Conservation (phyloP, 2,329 filamentous ascomycete genomes). For the Neonectria magnoliae region DNA sequence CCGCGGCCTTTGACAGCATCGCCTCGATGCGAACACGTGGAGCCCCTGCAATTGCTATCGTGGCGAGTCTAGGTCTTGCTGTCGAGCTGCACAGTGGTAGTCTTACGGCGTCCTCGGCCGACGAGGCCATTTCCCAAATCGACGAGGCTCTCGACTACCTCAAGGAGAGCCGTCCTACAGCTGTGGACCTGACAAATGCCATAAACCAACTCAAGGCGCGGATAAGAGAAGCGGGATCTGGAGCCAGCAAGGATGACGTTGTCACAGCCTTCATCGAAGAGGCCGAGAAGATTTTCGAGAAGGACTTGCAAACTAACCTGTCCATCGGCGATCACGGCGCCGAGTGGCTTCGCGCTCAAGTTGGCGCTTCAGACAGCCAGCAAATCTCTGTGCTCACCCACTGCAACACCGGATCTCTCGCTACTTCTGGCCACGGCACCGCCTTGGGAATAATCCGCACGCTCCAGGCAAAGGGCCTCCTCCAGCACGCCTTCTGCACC, state of each 20-base stretch:
- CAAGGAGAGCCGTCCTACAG: slow-evolving; percentile 88
- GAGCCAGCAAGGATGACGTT: slow-evolving; percentile 61
- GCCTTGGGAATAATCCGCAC: slow-evolving; percentile 93
- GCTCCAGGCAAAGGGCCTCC: slow-evolving; percentile 70
- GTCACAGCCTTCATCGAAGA: slow-evolving; percentile 77
- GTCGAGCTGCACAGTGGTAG: slow-evolving; percentile 77
- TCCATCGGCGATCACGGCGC: slow-evolving; percentile 86
- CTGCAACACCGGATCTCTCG: slow-evolving; percentile 97
- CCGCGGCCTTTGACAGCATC: slow-evolving; percentile 85
- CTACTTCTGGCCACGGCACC: slow-evolving; percentile 97
- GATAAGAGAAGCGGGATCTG: slow-evolving; percentile 61
- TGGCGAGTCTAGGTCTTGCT: slow-evolving; percentile 89
- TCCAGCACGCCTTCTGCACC: slow-evolving; percentile 92
- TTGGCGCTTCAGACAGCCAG: slow-evolving; percentile 56
- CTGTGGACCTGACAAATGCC: slow-evolving; percentile 93
- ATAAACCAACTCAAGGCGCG: slow-evolving; percentile 79
- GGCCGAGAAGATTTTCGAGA: slow-evolving; percentile 86
- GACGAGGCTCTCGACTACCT: slow-evolving; percentile 84
- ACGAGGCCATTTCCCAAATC: slow-evolving; percentile 76
- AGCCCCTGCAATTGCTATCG: slow-evolving; percentile 96
- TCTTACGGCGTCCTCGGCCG: slow-evolving; percentile 53
- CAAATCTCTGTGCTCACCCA: slow-evolving; percentile 88
- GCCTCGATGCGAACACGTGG: slow-evolving; percentile 80
- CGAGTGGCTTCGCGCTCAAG: slow-evolving; percentile 78
- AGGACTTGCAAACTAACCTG: slow-evolving; percentile 88